A percentile compares a stretch with the other conserved stretches of the same genome.
These are phyloP conservation scores for Alloteropsis angusta DNA, from an alignment of 202 grass and related monocot genomes.

Conservation along the genomic window DNA sequence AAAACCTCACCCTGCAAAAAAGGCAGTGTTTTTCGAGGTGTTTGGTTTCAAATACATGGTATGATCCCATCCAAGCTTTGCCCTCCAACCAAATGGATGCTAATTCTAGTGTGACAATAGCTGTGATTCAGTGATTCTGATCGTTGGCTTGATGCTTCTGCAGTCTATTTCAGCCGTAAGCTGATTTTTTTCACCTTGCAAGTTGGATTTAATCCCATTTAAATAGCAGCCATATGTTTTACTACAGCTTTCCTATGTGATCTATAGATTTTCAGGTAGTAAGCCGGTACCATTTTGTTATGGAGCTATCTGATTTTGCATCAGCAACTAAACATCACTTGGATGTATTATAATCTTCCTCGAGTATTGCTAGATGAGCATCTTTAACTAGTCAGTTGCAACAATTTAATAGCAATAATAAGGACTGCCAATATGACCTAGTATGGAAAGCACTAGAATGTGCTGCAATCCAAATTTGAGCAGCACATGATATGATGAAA, in stretches of 20 bases:
- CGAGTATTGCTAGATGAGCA: no score
- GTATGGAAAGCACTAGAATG: no score
- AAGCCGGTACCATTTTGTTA: neutral
- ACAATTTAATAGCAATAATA: no score
- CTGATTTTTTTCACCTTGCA: neutral
- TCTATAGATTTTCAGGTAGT: neutral
- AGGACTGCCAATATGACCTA: no score
- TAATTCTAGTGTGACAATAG: neutral
- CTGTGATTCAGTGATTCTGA: neutral
- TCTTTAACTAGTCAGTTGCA: no score
- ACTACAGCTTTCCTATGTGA: neutral
- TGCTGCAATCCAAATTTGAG: no score
- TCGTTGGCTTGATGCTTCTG: neutral
- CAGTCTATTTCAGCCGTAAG: neutral
- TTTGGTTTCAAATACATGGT: neutral
- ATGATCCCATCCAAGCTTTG: neutral
- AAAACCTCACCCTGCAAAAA: neutral
- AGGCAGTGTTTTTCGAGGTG: neutral
- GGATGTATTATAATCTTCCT: no score
- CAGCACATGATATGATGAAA: neutral
- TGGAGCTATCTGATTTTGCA: neutral
- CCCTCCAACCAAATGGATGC: neutral
- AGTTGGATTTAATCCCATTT: neutral
- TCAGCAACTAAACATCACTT: no score
- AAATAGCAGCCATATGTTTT: neutral